phyloP scores from a whole-genome alignment of 2,329 filamentous ascomycete species.

The Venturia effusa region DNA sequence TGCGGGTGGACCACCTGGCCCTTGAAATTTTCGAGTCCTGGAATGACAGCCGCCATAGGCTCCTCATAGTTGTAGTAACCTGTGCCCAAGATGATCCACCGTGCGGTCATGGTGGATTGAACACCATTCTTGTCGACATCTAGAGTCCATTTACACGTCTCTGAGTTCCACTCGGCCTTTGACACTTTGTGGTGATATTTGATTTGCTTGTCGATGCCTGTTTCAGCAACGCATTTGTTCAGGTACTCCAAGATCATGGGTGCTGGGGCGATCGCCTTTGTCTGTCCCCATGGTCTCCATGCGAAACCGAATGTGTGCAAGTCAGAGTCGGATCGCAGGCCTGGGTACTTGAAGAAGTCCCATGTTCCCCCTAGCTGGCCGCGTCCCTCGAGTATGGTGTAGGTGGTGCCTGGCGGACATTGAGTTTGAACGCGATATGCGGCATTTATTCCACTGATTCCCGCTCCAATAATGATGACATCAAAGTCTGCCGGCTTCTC shows the following conservation, averaged over 20 bases:
- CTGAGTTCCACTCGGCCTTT: constrained; percentile 33
- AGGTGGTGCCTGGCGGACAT: constrained; percentile 42
- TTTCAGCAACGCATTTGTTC: constrained; percentile 30
- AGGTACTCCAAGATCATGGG: constrained; percentile 34
- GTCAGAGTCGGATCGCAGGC: constrained; percentile 46
- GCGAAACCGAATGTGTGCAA: constrained; percentile 47
- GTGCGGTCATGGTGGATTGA: constrained; percentile 26
- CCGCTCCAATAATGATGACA: constrained; percentile 57
- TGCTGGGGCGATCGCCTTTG: constrained; percentile 33
- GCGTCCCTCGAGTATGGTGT: constrained; percentile 58
- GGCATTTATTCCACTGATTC: constrained; percentile 65
- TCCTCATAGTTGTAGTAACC: constrained; percentile 67
- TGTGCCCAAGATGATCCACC: constrained; percentile 48
- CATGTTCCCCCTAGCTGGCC: constrained; percentile 63
- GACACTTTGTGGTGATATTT: constrained; percentile 32
- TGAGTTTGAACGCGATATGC: constrained; percentile 57
- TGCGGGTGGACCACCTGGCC: constrained; percentile 58
- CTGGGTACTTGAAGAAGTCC: constrained; percentile 67
- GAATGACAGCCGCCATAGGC: constrained; percentile 50
- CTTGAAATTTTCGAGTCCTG: constrained; percentile 55
- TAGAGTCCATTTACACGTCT: constrained; percentile 37
- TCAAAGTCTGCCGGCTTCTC: constrained; percentile 23
- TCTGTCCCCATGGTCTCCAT: constrained; percentile 57
- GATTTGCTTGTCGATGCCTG: constrained; percentile 37
- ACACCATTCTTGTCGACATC: constrained; percentile 26